Percentiles rank a stretch among this genome's conserved stretches.
phyloP scores from a whole-genome alignment of 345 rosid species.

The Camelina neglecta region DNA sequence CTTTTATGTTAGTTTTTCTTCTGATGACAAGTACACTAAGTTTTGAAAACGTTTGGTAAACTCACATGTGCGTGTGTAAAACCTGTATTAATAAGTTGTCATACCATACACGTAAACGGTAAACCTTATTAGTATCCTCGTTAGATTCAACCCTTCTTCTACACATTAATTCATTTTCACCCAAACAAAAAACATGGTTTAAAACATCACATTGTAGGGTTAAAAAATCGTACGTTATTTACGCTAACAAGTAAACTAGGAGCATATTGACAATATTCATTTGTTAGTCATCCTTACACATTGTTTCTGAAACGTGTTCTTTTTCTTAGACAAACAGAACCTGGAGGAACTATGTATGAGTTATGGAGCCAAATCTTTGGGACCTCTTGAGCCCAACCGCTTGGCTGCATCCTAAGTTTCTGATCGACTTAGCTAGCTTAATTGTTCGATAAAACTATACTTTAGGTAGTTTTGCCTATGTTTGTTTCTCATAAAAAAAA shows the following conservation, averaged over 20 bases:
- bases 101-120: constrained; percentile 23
- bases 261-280: not conserved
- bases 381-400: too few species aligned
- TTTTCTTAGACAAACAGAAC: not conserved
- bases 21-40: not conserved
- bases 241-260: not conserved
- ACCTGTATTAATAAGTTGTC: not conserved
- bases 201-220: too few species aligned
- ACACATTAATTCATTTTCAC: too few species aligned
- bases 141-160: not conserved
- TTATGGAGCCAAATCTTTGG: too few species aligned
- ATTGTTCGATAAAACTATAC: not conserved
- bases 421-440: not conserved
- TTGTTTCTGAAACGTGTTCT: not conserved
- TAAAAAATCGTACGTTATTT: not conserved
- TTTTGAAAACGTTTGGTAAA: constrained; percentile 1
- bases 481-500: too few species aligned
- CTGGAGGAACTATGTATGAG: not conserved
- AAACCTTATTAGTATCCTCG: constrained; percentile 7
- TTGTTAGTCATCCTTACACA: not conserved
- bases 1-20: not conserved
- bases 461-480: not conserved
- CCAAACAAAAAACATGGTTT: too few species aligned
- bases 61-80: not conserved
- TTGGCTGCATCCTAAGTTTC: not conserved